These are phyloP conservation scores for Melastoma malabathricum DNA, from an alignment of 345 rosid species.

Conservation along the genomic window DNA sequence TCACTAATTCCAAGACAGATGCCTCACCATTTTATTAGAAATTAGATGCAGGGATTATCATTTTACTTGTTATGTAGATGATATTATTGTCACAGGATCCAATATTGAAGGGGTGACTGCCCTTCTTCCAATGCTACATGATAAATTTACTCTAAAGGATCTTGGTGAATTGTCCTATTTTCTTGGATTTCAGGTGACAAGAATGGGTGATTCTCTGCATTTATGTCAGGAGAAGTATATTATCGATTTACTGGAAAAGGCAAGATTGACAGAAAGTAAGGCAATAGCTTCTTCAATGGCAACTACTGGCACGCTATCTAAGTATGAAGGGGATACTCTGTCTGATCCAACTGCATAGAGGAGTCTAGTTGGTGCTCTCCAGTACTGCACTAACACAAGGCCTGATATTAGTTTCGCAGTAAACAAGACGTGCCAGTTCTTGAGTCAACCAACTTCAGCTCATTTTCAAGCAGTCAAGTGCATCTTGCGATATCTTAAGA, in stretches of 20 bases:
- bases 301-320: not conserved
- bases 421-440: not conserved
- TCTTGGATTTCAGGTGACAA: not conserved
- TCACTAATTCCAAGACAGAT: not conserved
- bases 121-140: not conserved
- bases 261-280: not conserved
- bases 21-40: not conserved
- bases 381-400: not conserved
- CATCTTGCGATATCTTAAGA: not conserved
- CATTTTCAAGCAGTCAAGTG: not conserved
- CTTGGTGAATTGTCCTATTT: not conserved
- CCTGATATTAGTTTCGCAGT: not conserved
- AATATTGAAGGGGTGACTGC: not conserved
- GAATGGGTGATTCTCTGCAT: not conserved
- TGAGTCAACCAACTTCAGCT: not conserved
- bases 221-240: not conserved
- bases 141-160: not conserved
- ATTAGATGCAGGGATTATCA: not conserved
- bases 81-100: not conserved
- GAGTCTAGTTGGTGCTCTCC: not conserved
- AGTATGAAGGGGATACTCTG: not conserved
- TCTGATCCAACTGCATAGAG: not conserved
- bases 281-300: not conserved
- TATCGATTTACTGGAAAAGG: not conserved
- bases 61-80: slow-evolving; percentile 5